Percentiles rank a stretch among this genome's conserved stretches.
These are phyloP conservation scores for Berberis vulgaris DNA, from an alignment of 164 flowering plant species.

Conservation along the genomic window DNA sequence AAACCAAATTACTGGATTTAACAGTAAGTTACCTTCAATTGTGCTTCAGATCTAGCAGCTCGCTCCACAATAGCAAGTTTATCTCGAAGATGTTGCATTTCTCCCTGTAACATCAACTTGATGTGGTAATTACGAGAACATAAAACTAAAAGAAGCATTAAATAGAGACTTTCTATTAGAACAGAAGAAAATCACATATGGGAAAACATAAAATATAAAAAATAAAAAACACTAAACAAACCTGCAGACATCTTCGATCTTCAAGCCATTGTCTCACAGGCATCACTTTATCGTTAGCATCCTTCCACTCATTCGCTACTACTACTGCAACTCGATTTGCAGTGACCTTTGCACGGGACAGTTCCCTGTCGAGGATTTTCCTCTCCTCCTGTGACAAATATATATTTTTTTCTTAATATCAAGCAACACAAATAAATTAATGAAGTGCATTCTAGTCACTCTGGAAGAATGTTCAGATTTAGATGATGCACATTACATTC, in stretches of 20 bases:
- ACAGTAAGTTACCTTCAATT: neutral
- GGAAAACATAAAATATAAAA: too few species aligned
- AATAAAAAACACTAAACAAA: neutral
- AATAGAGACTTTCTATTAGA: too few species aligned
- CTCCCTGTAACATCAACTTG: neutral
- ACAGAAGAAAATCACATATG: neutral
- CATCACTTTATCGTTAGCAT: neutral
- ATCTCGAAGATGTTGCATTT: neutral
- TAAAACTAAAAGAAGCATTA: too few species aligned
- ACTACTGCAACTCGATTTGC: constrained; percentile 1
- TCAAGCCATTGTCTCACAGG: constrained; percentile 2
- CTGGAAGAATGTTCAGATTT: too few species aligned
- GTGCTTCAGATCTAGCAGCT: neutral
- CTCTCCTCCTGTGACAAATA: neutral
- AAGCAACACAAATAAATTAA: neutral
- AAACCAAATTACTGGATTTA: neutral
- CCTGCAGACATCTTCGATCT: neutral
- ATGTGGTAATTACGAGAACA: too few species aligned
- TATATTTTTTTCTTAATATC: neutral
- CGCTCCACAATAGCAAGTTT: neutral
- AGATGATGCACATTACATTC: neutral
- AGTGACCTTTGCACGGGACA: neutral
- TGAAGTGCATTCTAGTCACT: too few species aligned
- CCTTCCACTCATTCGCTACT: constrained; percentile 1
- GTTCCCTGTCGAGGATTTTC: constrained; percentile 1